phyloP scores from a whole-genome alignment of 108 stramenopile genomes.

The Cyclostephanos invisitatus region DNA sequence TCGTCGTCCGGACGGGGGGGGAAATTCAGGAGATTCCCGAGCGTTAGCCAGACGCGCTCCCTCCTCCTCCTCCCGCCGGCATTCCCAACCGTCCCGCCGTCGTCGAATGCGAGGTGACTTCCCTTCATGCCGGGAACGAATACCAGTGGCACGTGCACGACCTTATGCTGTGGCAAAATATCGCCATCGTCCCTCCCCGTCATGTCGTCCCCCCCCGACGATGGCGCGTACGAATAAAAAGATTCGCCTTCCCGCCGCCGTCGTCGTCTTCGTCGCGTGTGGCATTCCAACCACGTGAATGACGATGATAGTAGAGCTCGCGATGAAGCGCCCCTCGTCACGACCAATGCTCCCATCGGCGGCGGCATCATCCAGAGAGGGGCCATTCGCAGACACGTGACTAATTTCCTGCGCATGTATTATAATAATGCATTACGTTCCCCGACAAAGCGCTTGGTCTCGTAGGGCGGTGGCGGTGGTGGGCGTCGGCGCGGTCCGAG shows the following conservation, averaged over 20 bases:
- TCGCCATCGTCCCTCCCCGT: neutral
- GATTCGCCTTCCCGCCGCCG: conserved; percentile 16
- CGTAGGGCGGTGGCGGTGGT: too few relatives aligned
- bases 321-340: too few relatives aligned
- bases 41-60: conserved; percentile 42
- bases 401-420: too few relatives aligned
- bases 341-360: too few relatives aligned
- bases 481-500: too few relatives aligned
- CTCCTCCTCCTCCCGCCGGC: conserved; percentile 29
- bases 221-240: too few relatives aligned
- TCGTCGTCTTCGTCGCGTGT: neutral
- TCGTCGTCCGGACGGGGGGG: conserved; percentile 46
- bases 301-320: too few relatives aligned
- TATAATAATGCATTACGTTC: too few relatives aligned
- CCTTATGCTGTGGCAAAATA: neutral
- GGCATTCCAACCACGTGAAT: neutral
- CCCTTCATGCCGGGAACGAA: conserved; percentile 64
- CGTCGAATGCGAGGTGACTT: conserved; percentile 50
- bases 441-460: too few relatives aligned
- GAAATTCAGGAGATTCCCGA: conserved; percentile 47
- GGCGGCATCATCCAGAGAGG: too few relatives aligned
- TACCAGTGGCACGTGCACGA: conserved; percentile 46
- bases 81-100: neutral
- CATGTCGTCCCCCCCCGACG: too few relatives aligned
- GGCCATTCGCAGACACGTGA: too few relatives aligned